These are phyloP conservation scores for Ceratocystiopsis sp. DNA, from an alignment of 2,329 filamentous ascomycete genomes.

Conservation along the genomic window DNA sequence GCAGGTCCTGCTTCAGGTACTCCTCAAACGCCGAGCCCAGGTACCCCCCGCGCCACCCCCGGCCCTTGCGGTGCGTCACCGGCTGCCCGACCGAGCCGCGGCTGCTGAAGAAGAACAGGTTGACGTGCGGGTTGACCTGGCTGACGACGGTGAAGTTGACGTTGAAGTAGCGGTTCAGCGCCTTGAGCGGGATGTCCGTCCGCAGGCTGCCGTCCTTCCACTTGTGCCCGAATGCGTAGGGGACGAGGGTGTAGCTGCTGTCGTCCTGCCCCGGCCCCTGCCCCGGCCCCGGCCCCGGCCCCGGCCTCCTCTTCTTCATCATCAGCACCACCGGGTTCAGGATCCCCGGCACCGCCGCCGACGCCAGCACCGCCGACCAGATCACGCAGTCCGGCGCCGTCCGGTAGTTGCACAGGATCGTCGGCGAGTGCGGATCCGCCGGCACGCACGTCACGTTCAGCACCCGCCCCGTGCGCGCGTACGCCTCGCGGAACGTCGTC, in stretches of 20 bases:
- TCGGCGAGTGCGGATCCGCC: slow-evolving; percentile 80
- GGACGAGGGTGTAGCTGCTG: no score
- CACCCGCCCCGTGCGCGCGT: slow-evolving; percentile 81
- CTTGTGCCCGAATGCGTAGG: slow-evolving; percentile 97
- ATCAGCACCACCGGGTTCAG: slow-evolving; percentile 86
- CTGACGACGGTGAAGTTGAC: slow-evolving; percentile 89
- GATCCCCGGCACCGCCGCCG: slow-evolving; percentile 89
- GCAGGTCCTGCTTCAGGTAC: slow-evolving; percentile 89
- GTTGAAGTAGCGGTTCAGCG: slow-evolving; percentile 91
- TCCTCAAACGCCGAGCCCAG: slow-evolving; percentile 84
- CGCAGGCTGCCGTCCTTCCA: slow-evolving; percentile 95
- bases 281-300: no score
- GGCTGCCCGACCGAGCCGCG: slow-evolving; percentile 81
- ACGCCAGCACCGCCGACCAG: slow-evolving; percentile 90
- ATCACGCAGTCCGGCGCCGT: slow-evolving; percentile 95
- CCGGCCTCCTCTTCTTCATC: slow-evolving; percentile 80
- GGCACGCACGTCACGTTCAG: slow-evolving; percentile 93
- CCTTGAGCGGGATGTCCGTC: slow-evolving; percentile 89
- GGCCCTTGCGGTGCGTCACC: slow-evolving; percentile 81
- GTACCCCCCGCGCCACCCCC: slow-evolving; percentile 92
- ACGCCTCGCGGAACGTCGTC: slow-evolving; percentile 89
- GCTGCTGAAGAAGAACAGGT: slow-evolving; percentile 96
- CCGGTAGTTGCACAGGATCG: slow-evolving; percentile 87
- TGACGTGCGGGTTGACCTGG: slow-evolving; percentile 92
- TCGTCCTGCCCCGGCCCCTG: no score